Conservation (phyloP, 2,329 filamentous ascomycete genomes). For the Curvularia sp. region DNA sequence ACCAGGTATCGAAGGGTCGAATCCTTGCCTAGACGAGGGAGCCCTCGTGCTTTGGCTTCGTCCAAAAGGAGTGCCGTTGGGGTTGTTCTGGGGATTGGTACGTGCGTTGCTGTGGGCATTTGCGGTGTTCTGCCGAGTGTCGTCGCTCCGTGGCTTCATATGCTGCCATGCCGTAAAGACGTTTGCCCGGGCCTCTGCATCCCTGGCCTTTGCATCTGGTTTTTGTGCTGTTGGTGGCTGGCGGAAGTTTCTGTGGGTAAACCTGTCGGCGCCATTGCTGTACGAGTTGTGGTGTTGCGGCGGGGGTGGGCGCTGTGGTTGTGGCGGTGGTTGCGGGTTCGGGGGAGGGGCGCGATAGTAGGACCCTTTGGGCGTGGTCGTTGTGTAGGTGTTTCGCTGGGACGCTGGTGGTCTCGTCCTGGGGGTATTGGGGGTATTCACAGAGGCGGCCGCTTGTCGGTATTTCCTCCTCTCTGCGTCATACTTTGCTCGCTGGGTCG, state of each 20-base stretch:
- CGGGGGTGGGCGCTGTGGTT: slow-evolving; percentile 34
- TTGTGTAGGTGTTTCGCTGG: slow-evolving; percentile 53
- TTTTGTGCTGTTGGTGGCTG: slow-evolving; percentile 46
- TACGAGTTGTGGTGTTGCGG: slow-evolving; percentile 40
- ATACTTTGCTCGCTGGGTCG: slow-evolving; percentile 65
- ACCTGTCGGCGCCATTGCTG: slow-evolving; percentile 54
- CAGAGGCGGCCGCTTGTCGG: slow-evolving; percentile 36
- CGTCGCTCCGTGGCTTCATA: slow-evolving; percentile 51
- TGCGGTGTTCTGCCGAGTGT: slow-evolving; percentile 34
- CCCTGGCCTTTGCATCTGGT: slow-evolving; percentile 41
- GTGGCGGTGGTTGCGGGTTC: slow-evolving; percentile 21
- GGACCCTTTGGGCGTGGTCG: slow-evolving; percentile 42
- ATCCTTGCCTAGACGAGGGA: slow-evolving; percentile 62
- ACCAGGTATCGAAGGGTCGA: slow-evolving; percentile 65
- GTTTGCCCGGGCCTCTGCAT: slow-evolving; percentile 52
- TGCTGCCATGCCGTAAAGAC: slow-evolving; percentile 59
- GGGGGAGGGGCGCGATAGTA: slow-evolving; percentile 45
- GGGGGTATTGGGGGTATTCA: slow-evolving; percentile 51
- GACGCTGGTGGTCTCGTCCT: slow-evolving; percentile 54
- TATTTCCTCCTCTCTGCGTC: slow-evolving; percentile 65
- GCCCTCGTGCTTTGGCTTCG: slow-evolving; percentile 51
- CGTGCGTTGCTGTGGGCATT: slow-evolving; percentile 14
- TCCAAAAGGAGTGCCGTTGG: slow-evolving; percentile 48
- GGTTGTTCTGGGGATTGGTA: slow-evolving; percentile 34
- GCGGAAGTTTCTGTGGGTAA: slow-evolving; percentile 52